Base-by-base conservation (phyloP, 1,284 basidiomycete species). In the Trichosporon faecale region DNA sequence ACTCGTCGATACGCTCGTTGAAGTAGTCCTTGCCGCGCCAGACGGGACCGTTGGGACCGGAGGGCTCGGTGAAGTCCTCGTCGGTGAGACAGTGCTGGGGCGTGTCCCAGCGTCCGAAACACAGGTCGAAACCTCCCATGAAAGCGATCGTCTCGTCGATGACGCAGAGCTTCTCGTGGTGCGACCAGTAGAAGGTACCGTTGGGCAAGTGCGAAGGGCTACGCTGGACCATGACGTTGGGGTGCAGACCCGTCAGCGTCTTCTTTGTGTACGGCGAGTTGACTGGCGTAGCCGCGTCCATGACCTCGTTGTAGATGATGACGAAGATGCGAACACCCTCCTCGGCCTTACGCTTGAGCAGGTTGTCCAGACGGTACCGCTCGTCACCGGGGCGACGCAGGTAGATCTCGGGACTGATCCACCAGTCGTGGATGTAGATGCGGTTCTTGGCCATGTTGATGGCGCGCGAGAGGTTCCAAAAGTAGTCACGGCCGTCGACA, bases 151-250 rank as follows among this genome's bases (percentile, higher is more conserved):
- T 90, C 79, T 95, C 94, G 83, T 97, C 94, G 11, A 97, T 91
- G 12, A 94, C 74, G 61, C 85, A 85, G 6, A 86, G 82, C 83
- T 99, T 99, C 85, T 99, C 97, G 84, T 99, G 97, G 84, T 97
- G 95, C 35, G 94, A 94, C 96, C 96, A 99, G 80, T 97, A 97
- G 81, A 98, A 94, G 0, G 95, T 98, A 3, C 96, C 95, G 0
- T 95, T 98, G 79, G 95, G 92, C 82, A 98, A 95, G 83, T 99
- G 96, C 4, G 94, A 96, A 0, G 97, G 97, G 14, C 95, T 98
- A 49, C 97, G 89, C 82, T 99, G 97, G 2, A 99, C 90, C 88
- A 95, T 91, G 71, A 99, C 93, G 82, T 99, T 98, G 9, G 90
- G 90, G 79, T 98, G 95, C 40, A 99, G 85, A 0, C 87, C 87